Evolutionary conservation across 2,329 filamentous ascomycete species (phyloP).

Genomic region (Lachnellula subtilissima): DNA sequence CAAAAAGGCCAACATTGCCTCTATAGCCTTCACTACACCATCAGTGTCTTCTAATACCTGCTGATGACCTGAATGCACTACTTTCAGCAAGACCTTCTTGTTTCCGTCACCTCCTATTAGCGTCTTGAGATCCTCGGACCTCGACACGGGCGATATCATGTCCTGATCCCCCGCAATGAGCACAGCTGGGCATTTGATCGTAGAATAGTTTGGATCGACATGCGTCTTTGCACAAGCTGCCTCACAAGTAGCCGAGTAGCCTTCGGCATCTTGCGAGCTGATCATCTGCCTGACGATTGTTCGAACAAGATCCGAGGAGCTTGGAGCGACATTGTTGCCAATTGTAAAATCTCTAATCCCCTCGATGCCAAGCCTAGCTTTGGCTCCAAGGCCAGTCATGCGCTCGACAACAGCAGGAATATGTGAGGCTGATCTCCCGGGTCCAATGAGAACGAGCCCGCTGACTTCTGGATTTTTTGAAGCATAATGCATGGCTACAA

Average conservation of each 20-base stretch:
- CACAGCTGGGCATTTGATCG: slow-evolving; percentile 29
- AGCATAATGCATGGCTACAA: slow-evolving; percentile 35
- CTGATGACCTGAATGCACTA: slow-evolving; percentile 65
- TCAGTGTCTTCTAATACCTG: slow-evolving; percentile 59
- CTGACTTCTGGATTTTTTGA: slow-evolving; percentile 24
- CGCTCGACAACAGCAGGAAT: slow-evolving; percentile 30
- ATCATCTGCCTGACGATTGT: slow-evolving; percentile 30
- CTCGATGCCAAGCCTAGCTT: slow-evolving; percentile 27
- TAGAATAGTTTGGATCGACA: slow-evolving; percentile 31
- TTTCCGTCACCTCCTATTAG: slow-evolving; percentile 28
- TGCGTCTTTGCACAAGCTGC: slow-evolving; percentile 28
- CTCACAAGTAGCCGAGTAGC: slow-evolving; percentile 32
- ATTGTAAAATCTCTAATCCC: slow-evolving; percentile 28
- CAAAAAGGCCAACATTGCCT: background rate
- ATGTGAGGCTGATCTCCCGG: slow-evolving; percentile 29
- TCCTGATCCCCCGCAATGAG: slow-evolving; percentile 32
- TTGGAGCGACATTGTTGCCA: slow-evolving; percentile 29
- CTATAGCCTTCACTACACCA: slow-evolving; percentile 46
- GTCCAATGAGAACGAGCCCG: slow-evolving; percentile 32
- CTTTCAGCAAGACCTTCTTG: slow-evolving; percentile 52
- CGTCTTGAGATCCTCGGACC: slow-evolving; percentile 25
- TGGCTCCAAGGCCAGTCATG: slow-evolving; percentile 29
- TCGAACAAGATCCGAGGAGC: slow-evolving; percentile 18
- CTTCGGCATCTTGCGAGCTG: slow-evolving; percentile 29
- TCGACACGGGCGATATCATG: slow-evolving; percentile 28